Base-by-base conservation (phyloP, 495 filamentous ascomycete genomes). In the Chaetomium fimeti region DNA sequence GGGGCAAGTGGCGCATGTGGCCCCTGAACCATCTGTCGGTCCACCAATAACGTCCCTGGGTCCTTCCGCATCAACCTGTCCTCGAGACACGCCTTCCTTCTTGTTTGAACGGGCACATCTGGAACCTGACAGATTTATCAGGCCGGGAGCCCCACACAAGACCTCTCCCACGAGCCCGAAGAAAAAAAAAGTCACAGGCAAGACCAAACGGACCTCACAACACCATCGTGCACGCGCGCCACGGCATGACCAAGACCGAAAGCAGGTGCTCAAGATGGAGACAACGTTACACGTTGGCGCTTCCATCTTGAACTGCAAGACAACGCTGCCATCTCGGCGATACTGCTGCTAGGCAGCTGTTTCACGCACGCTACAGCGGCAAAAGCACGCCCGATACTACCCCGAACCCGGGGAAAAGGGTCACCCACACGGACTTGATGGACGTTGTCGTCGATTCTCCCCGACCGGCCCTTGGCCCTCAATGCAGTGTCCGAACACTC, bases 201-300 rank as follows among this genome's bases (percentile, higher is more conserved):
- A 45, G 11, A 27, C 18, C 28, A 22, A 7, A 51, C 28, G 13
- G 12, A 60, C 11, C 12, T 48, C 18, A 16, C 57, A 48, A 18
- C 9, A 13, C 27, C 1, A 1, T 15, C n/a, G 29, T 2, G 42
- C 43, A 60, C 42, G 43, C 28, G 57, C 2, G 3, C 2, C 22
- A 47, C 24, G 38, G 16, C 56, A 47, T 59, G 24, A 36, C 12
- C 32, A 36, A 36, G 5, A 36, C 12, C 32, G 12, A 18, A 9
- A 25, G 24, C 20, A 47, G 56, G 16, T 48, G 57, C 9, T 27
- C n/a, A 15, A 12, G 15, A 22, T n/a, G 4, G 27, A 47, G 57
- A 48, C 57, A 60, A 48, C 57, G 57, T 60, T 36, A 60, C 57
- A 59, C 18, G 24, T 48, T 18, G 42, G 15, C 16, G 18, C 2